A percentile compares a stretch with the other conserved stretches of the same genome.
Conservation (phyloP, 2,329 filamentous ascomycete genomes). For the Aurifilum marmelostoma region DNA sequence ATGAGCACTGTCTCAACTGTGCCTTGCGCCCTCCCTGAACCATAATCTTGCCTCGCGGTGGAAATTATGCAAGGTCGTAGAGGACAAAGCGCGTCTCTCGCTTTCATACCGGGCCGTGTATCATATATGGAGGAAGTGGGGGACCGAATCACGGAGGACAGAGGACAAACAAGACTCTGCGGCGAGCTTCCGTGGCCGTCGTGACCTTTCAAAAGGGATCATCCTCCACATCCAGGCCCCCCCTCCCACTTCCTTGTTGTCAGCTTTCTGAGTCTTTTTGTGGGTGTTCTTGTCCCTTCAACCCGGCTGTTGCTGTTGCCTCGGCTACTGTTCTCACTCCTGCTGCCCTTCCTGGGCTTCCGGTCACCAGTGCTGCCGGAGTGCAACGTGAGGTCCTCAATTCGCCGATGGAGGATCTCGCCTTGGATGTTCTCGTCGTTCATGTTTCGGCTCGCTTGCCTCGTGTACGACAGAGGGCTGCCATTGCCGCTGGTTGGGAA, state of each 20-base stretch:
- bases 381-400: constrained; percentile 56
- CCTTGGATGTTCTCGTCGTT: constrained; percentile 29
- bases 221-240: constrained; percentile 41
- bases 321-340: constrained; percentile 33
- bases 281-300: constrained; percentile 45
- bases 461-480: constrained; percentile 15
- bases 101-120: neutral
- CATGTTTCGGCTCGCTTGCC: constrained; percentile 15
- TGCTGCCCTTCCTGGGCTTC: constrained; percentile 17
- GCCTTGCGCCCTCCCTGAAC: neutral
- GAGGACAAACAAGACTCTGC: neutral
- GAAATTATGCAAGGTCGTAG: neutral
- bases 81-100: neutral
- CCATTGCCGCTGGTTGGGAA: constrained; percentile 34
- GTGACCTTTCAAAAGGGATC: constrained; percentile 40
- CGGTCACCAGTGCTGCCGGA: constrained; percentile 32
- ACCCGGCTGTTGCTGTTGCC: constrained; percentile 22
- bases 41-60: neutral
- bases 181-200: neutral
- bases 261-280: constrained; percentile 57
- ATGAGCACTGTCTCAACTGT: neutral
- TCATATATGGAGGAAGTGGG: neutral
- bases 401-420: constrained; percentile 47
- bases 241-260: constrained; percentile 52
- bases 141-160: no score